These are phyloP conservation scores for Schizonepeta tenuifolia DNA, from an alignment of 257 asterid species.

Conservation along the genomic window DNA sequence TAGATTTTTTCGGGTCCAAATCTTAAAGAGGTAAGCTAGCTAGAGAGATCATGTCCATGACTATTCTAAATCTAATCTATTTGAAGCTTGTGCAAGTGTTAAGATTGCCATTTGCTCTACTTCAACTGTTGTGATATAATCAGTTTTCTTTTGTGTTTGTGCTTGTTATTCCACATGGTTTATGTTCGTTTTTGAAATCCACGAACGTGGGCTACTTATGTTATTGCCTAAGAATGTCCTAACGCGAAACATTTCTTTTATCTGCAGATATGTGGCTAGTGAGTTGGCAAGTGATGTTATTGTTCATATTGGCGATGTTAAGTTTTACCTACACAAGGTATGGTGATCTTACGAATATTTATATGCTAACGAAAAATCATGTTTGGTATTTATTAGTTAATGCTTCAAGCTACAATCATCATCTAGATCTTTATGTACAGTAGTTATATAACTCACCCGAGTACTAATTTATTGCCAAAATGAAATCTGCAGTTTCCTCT, in stretches of 20 bases:
- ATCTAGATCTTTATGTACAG: not conserved
- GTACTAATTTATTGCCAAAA: constrained; percentile 32
- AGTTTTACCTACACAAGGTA: constrained; percentile 95
- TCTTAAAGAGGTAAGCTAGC: not conserved
- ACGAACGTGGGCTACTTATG: not conserved
- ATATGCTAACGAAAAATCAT: not conserved
- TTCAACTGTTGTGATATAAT: not conserved
- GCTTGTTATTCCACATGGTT: not conserved
- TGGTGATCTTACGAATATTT: constrained; percentile 22
- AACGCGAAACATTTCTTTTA: not conserved
- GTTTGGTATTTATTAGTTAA: not conserved
- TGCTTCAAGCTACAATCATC: not conserved
- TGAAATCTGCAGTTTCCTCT: constrained; percentile 76
- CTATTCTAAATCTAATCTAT: too few species aligned
- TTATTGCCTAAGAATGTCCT: not conserved
- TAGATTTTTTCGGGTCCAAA: not conserved
- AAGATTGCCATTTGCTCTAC: not conserved
- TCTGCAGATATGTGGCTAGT: constrained; percentile 79
- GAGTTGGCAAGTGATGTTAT: constrained; percentile 85
- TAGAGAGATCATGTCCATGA: not conserved
- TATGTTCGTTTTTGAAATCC: not conserved
- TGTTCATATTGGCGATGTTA: constrained; percentile 66
- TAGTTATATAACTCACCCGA: not conserved
- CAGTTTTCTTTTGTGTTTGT: not conserved
- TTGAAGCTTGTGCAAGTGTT: not conserved